Evolutionary conservation across 352 stramenopile genomes (phyloP), one percentile per base, ranked within the genome.

Genomic region (Hyphochytrium catenoides): DNA sequence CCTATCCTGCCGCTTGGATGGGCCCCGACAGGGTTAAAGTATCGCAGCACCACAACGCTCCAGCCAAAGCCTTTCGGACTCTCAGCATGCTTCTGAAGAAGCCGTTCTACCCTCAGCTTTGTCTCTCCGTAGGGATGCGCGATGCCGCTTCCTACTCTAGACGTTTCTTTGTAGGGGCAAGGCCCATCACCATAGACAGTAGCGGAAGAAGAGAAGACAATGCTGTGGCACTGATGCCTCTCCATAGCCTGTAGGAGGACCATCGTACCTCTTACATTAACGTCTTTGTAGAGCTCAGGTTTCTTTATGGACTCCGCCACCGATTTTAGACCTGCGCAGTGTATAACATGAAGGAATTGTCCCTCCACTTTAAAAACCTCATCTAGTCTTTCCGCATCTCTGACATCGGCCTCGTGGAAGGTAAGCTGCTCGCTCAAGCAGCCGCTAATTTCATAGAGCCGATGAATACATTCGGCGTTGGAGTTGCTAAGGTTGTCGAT

Each of bases 41-140:
- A 92, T 17, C 77, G 55, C n/a, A 92, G 51, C 39, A 88, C 51
- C 3, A 58, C 49, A n/a, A 86, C 49, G 19, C 48, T 61, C 69
- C 64, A 85, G 30, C 59, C 46, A 3, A 12, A 5, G 21, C 26
- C n/a, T 27, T 12, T 23, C 43, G 12, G 35, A 36, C 30, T 17
- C 25, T 26, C 11, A 34, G 59, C 60, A 44, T 74, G 64, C 36
- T 82, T 70, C 15, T 46, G 50, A 19, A 90, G 50, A 35, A 91
- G 81, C 43, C 84, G 59, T 39, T 92, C 77, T 48, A 92, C 76
- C 55, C 89, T 83, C 39, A 75, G 77, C 46, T 92, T 92, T 9
- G 77, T 89, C 15, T 73, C 43, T 16, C 77, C 77, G 47, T 91
- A 91, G 8, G 74, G 63, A 54, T 90, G 82, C 14, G 70, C 83